A percentile compares a stretch with the other conserved stretches of the same genome.
phyloP scores from a whole-genome alignment of 164 flowering plant species.

The Dillenia turbinata region DNA sequence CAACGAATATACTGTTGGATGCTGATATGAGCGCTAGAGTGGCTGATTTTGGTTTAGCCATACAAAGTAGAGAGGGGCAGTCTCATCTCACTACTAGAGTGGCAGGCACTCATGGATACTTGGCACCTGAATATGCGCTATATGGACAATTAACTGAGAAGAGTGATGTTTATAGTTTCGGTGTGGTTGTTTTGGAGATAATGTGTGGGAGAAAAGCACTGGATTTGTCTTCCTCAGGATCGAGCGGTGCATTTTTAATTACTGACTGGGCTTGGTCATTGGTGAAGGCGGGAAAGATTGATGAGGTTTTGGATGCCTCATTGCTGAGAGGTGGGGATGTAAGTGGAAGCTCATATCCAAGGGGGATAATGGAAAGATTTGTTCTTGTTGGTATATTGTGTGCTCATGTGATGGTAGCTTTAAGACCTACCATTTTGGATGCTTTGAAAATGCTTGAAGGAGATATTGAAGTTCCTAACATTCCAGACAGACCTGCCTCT shows the following conservation, averaged over 20 bases:
- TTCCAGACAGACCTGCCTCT: slow-evolving; percentile 74
- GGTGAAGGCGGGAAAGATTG: slow-evolving; percentile 52
- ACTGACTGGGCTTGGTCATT: slow-evolving; percentile 89
- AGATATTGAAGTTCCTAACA: slow-evolving; percentile 72
- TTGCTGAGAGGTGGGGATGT: slow-evolving; percentile 31
- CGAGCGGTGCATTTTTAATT: slow-evolving; percentile 42
- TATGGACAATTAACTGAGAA: slow-evolving; percentile 87
- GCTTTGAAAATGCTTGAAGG: slow-evolving; percentile 87
- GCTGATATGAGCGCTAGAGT: slow-evolving; percentile 70
- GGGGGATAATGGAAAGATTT: slow-evolving; percentile 62
- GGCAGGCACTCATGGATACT: slow-evolving; percentile 85
- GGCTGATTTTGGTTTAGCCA: slow-evolving; percentile 80
- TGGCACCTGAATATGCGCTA: slow-evolving; percentile 86
- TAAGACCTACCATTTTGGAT: slow-evolving; percentile 69
- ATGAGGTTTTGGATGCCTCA: slow-evolving; percentile 45
- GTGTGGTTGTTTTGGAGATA: slow-evolving; percentile 69
- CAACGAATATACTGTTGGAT: slow-evolving; percentile 75
- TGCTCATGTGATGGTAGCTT: slow-evolving; percentile 88
- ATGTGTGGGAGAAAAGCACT: slow-evolving; percentile 86
- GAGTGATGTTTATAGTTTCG: slow-evolving; percentile 88
- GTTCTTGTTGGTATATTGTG: slow-evolving; percentile 74
- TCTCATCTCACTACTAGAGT: slow-evolving; percentile 87
- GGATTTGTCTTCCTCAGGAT: slow-evolving; percentile 40
- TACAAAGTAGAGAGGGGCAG: slow-evolving; percentile 66
- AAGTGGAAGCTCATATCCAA: slow-evolving; percentile 32